Conservation (phyloP, 306 rosid species). For the Fragaria nilgerrensis region DNA sequence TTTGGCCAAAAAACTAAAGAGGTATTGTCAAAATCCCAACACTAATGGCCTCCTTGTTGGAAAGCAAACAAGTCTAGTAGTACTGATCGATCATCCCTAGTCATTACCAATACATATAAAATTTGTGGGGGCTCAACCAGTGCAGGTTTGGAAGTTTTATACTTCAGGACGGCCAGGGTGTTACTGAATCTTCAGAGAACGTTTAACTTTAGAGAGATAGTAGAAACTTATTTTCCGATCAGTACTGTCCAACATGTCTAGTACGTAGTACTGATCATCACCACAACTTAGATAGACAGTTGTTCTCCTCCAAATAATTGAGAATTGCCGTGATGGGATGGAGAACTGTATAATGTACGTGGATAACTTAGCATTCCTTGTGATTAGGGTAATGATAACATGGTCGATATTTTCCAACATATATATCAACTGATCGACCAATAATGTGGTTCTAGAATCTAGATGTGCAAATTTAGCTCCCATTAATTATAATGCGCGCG, state of each 20-base stretch:
- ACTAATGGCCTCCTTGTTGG: constrained; percentile 26
- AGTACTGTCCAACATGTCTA: not conserved
- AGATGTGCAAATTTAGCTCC: not conserved
- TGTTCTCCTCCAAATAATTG: not conserved
- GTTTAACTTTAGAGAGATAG: too few relatives aligned
- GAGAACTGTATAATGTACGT: not conserved
- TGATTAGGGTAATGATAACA: not conserved
- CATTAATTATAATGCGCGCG: not conserved
- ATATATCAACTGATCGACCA: not conserved
- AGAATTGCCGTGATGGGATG: not conserved
- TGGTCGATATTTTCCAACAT: not conserved
- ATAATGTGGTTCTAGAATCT: not conserved
- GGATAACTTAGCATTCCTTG: not conserved
- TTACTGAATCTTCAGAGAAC: not conserved
- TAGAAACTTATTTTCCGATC: not conserved
- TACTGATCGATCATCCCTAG: not conserved
- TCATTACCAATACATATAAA: constrained; percentile 16
- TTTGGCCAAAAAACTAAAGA: not conserved
- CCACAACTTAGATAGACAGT: too few relatives aligned
- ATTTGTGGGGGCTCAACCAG: constrained; percentile 10
- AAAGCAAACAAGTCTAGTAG: constrained; percentile 22
- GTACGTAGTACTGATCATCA: not conserved
- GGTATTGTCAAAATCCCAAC: not conserved
- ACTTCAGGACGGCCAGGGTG: too few relatives aligned
- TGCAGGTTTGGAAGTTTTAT: not conserved